Evolutionary conservation across 73 alveolate genomes (phyloP), one percentile per base, ranked within the genome.

Genomic region (Paramecium pentaurelia): DNA sequence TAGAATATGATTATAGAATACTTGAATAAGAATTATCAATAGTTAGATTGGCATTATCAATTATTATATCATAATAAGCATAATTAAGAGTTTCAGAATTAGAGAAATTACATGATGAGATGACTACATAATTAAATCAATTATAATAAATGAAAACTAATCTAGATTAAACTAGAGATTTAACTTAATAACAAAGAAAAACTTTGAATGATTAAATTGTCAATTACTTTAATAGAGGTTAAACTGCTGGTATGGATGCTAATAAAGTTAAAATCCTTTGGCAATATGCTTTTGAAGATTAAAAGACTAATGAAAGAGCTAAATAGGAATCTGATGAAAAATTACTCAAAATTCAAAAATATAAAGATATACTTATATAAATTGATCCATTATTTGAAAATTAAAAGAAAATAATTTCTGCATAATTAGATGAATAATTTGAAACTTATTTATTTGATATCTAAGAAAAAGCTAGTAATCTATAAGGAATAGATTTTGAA

Each of bases 1-100:
- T 96, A 6, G 96, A 92, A 93, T 95, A 71, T 54, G 98, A 96
- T 84, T 93, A 93, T 88, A 95, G 98, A 77, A 93, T 96, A 58
- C 70, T 83, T 77, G 98, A 96, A 77, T 93, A 96, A 88, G 98
- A 96, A 68, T 93, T 96, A 28, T 92, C 85, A 60, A 95, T 95
- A n/a, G 96, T 96, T 73, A 93, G 97, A 77, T 93, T 96, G 18
- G 95, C 97, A 71, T 38, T 71, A 42, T 71, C 86, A 6, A 71
- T 89, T 45, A 71, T 88, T 25, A 89, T 60, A 2, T 28, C 47
- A 12, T 68, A 89, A 54, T 80, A 42, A 22, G 91, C 77, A 45
- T 28, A 42, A 32, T 11, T 45, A 4, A 80, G 58, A 42, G 58
- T 80, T 10, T 27, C 47, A 11, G 71, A 80, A 80, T 36, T 80